A percentile compares a stretch with the other conserved stretches of the same genome.
Evolutionary conservation across 352 stramenopile species (phyloP).

Genomic region (Phytophthora lateralis): DNA sequence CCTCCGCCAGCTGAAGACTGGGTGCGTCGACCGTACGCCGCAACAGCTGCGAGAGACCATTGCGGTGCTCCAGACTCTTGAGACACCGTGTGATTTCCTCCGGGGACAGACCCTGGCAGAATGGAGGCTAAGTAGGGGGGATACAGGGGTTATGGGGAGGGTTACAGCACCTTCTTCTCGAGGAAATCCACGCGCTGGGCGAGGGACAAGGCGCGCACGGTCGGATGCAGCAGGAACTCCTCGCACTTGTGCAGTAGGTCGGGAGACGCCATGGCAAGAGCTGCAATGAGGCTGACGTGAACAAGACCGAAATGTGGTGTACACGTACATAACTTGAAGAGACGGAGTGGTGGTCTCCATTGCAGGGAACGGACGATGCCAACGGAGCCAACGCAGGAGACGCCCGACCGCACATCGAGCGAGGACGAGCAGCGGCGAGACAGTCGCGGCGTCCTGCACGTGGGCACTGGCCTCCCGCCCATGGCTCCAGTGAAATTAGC

Average conservation of each 20-base stretch:
- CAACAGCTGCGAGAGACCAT: constrained; percentile 54
- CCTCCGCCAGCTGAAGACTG: not conserved
- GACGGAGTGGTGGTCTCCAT: not conserved
- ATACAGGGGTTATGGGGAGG: too few species aligned
- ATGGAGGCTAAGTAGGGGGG: not conserved
- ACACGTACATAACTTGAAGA: constrained; percentile 1
- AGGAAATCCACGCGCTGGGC: constrained; percentile 78
- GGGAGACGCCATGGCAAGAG: constrained; percentile 24
- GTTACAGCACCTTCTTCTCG: constrained; percentile 54
- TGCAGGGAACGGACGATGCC: not conserved
- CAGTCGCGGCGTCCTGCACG: not conserved
- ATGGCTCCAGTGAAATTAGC: constrained; percentile 3
- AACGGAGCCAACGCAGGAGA: constrained; percentile 9
- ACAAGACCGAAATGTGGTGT: constrained; percentile 7
- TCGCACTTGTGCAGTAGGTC: constrained; percentile 65
- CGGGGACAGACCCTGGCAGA: constrained; percentile 49
- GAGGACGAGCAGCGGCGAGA: constrained; percentile 22
- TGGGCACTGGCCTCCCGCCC: constrained; percentile 1
- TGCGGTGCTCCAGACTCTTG: constrained; percentile 56
- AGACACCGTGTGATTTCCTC: constrained; percentile 71
- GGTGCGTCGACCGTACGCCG: constrained; percentile 7
- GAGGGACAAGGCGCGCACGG: constrained; percentile 64
- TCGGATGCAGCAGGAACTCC: constrained; percentile 71
- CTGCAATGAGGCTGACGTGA: constrained; percentile 23
- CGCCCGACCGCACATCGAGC: constrained; percentile 21